Evolutionary conservation across 2,329 filamentous ascomycete genomes (phyloP).

Genomic region (Nemania diffusa): DNA sequence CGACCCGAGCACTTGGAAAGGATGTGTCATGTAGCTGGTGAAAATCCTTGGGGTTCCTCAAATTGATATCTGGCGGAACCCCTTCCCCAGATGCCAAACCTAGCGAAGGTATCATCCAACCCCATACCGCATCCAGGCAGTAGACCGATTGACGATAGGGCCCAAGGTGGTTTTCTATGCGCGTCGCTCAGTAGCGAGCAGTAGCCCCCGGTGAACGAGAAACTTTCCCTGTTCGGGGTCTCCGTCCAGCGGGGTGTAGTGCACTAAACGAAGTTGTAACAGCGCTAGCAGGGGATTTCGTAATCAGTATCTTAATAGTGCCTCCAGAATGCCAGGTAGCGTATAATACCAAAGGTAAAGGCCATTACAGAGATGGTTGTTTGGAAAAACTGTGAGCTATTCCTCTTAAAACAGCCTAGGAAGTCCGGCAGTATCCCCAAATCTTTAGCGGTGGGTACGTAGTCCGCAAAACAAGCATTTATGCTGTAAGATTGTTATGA

Average conservation of each 20-base stretch:
- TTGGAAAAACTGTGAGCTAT: neutral
- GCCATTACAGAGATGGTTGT: constrained; percentile 1
- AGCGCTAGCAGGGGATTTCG: constrained; percentile 19
- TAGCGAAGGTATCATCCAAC: constrained; percentile 4
- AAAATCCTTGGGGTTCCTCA: constrained; percentile 21
- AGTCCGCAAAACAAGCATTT: neutral
- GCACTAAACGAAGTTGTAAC: constrained; percentile 20
- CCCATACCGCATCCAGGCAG: neutral
- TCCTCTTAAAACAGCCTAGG: neutral
- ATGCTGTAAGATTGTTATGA: neutral
- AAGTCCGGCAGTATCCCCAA: neutral
- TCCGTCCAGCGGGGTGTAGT: neutral
- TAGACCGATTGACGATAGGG: constrained; percentile 17
- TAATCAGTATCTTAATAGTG: neutral
- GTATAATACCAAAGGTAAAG: neutral
- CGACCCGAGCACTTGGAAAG: neutral
- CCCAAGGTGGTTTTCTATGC: neutral
- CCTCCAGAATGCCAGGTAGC: neutral
- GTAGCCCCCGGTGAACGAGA: neutral
- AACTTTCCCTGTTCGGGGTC: neutral
- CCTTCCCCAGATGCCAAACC: constrained; percentile 7
- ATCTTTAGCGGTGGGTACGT: neutral
- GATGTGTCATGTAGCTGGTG: neutral
- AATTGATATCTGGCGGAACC: constrained; percentile 20
- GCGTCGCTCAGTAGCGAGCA: neutral